phyloP scores from a whole-genome alignment of 2,329 filamentous ascomycete genomes.

The Epichloe gansuensis region DNA sequence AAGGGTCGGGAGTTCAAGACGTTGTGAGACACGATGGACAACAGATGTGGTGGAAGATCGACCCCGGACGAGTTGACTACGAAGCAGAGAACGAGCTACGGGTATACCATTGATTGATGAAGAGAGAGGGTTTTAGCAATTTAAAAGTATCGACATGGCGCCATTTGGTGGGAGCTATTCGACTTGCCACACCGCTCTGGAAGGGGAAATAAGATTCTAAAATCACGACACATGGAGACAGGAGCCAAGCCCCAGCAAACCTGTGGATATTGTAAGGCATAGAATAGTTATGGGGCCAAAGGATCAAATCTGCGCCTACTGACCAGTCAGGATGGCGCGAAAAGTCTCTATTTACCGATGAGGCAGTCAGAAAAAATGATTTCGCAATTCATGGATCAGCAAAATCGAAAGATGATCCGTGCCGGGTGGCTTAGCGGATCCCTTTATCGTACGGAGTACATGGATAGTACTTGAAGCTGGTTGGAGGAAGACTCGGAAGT shows the following conservation, averaged over 20 bases:
- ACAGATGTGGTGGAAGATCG: not conserved
- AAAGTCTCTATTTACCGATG: conserved; percentile 3
- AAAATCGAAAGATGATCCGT: conserved; percentile 3
- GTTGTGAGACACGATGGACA: not conserved
- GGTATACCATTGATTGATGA: not conserved
- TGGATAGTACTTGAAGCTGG: not conserved
- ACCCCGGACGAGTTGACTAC: not conserved
- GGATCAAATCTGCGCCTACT: not conserved
- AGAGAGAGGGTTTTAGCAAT: not conserved
- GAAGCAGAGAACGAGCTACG: not conserved
- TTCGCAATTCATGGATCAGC: conserved; percentile 9
- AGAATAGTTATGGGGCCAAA: not conserved
- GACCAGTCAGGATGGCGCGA: conserved; percentile 6
- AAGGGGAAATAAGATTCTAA: not conserved
- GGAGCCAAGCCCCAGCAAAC: not conserved
- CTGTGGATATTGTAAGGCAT: not conserved
- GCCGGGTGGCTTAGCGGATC: conserved; percentile 5
- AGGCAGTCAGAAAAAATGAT: conserved; percentile 7
- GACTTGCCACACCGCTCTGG: conserved; percentile 1
- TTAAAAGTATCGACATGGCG: conserved; percentile 1
- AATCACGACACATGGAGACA: not conserved
- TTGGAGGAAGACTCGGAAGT: no score
- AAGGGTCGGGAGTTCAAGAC: not conserved
- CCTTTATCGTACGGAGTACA: not conserved
- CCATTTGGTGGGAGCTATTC: not conserved